phyloP scores from a whole-genome alignment of 2,329 filamentous ascomycete species.

The Coniochaeta sp. region DNA sequence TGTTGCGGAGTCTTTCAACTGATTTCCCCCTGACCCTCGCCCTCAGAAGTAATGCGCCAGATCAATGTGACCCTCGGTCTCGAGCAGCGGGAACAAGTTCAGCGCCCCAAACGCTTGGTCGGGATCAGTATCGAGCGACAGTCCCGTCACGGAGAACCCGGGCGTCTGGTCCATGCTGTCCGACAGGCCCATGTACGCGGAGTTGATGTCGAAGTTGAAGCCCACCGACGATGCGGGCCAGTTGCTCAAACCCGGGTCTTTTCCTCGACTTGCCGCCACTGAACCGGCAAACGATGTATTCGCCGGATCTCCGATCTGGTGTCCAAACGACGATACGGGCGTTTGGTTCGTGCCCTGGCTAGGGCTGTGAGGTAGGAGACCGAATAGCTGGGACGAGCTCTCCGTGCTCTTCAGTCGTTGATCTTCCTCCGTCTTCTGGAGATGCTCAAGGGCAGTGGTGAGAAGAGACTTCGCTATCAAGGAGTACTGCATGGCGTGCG shows the following conservation, averaged over 20 bases:
- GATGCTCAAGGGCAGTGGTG: conserved; percentile 34
- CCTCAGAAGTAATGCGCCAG: conserved; percentile 31
- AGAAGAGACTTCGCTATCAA: conserved; percentile 46
- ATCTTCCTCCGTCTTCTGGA: conserved; percentile 39
- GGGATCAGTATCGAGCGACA: conserved; percentile 27
- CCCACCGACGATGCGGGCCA: conserved; percentile 6
- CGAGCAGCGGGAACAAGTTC: conserved; percentile 44
- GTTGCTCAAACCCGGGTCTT: conserved; percentile 5
- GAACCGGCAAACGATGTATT: conserved; percentile 2
- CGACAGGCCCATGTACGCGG: conserved; percentile 20
- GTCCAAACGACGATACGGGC: not conserved
- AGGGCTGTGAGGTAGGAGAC: conserved; percentile 31
- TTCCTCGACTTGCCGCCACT: not conserved
- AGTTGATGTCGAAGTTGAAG: conserved; percentile 16
- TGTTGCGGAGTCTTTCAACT: not conserved
- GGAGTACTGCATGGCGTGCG: conserved; percentile 45
- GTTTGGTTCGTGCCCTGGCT: not conserved
- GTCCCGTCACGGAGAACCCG: conserved; percentile 31
- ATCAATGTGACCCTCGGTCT: conserved; percentile 46
- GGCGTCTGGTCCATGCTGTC: conserved; percentile 32
- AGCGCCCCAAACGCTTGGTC: conserved; percentile 36
- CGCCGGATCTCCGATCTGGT: conserved; percentile 1
- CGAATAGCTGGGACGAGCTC: conserved; percentile 44
- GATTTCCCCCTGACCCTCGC: too few relatives aligned
- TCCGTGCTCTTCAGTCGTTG: conserved; percentile 40